These are phyloP conservation scores for Magnusiomyces ingens DNA, from an alignment of 1,139 yeast genomes.

Conservation along the genomic window DNA sequence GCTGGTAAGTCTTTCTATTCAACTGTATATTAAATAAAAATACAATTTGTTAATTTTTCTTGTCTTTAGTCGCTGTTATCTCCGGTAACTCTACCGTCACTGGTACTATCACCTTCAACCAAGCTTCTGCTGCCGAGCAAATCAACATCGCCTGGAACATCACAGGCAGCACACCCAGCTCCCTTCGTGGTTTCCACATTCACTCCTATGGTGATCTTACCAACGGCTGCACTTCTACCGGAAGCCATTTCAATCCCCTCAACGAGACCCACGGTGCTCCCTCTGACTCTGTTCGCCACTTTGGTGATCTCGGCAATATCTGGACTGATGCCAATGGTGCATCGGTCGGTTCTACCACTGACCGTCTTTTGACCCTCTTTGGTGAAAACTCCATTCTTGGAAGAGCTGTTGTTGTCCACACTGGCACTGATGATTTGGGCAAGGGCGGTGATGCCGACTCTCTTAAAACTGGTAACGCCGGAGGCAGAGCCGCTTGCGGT, in stretches of 20 bases:
- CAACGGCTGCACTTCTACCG: constrained; percentile 97
- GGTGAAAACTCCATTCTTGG: constrained; percentile 88
- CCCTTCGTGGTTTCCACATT: constrained; percentile 93
- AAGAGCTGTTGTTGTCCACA: constrained; percentile 94
- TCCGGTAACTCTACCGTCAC: constrained; percentile 89
- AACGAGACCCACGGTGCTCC: constrained; percentile 92
- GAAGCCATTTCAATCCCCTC: constrained; percentile 97
- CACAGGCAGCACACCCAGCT: constrained; percentile 78
- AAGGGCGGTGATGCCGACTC: constrained; percentile 94
- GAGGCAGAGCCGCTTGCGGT: constrained; percentile 99
- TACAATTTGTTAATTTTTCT: not conserved
- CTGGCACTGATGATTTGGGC: constrained; percentile 92
- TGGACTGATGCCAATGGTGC: constrained; percentile 78
- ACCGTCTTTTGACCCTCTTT: constrained; percentile 64
- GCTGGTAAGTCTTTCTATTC: no score
- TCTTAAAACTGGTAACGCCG: constrained; percentile 96
- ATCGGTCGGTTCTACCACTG: constrained; percentile 84
- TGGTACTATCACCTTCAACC: constrained; percentile 84
- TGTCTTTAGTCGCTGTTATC: constrained; percentile 69
- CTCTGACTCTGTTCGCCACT: constrained; percentile 83
- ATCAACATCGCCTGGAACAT: constrained; percentile 85
- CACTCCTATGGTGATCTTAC: constrained; percentile 98
- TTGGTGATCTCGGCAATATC: constrained; percentile 95
- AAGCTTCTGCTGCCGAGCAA: constrained; percentile 67
- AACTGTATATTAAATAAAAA: no score